Base-by-base conservation (phyloP, 306 rosid genomes). In the Carpinus fangiana region DNA sequence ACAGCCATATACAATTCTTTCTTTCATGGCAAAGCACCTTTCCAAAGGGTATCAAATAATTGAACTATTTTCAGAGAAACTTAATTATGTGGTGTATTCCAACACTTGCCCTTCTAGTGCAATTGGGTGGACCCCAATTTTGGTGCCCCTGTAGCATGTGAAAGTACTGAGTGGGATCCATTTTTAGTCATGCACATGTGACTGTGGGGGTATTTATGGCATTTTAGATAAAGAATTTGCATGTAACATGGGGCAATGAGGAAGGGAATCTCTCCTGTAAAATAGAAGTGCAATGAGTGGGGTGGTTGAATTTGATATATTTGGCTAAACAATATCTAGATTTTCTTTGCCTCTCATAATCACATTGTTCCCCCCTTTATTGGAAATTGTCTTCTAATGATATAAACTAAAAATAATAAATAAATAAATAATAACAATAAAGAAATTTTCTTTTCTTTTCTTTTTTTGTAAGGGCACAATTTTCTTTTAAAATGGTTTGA, bases 221-320 rank as follows among this genome's bases (percentile, higher is more conserved):
- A 78, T 26, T 23, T 23, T 50, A 80, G 80, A 70, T 57, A 28
- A 66, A 23, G 43, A 54, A 12, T 34, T 55, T 79, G 26, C 73
- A 68, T 36, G 77, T 70, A 76, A 80, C 71, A 80, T n/a, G 64
- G 69, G 28, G 50, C 78, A 82, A 77, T 78, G 26, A 62, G 75
- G 18, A 57, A 28, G 41, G 70, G 84, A 87, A 82, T 81, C 82
- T 76, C 62, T 45, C 47, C 46, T 67, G 64, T 12, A 66, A 46
- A 76, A 73, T 61, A 80, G 56, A 52, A 73, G 64, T 48, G 78
- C 21, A 73, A 81, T 79, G 77, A 82, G 86, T 81, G 77, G 62
- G 68, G 77, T 64, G 36, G 84, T 76, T 86, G 84, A 81, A 84
- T 66, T 76, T 84, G 71, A 70, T 84, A 47, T 20, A 78, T 81